phyloP scores from a whole-genome alignment of 345 rosid species.

The Rhodamnia rubescens region DNA sequence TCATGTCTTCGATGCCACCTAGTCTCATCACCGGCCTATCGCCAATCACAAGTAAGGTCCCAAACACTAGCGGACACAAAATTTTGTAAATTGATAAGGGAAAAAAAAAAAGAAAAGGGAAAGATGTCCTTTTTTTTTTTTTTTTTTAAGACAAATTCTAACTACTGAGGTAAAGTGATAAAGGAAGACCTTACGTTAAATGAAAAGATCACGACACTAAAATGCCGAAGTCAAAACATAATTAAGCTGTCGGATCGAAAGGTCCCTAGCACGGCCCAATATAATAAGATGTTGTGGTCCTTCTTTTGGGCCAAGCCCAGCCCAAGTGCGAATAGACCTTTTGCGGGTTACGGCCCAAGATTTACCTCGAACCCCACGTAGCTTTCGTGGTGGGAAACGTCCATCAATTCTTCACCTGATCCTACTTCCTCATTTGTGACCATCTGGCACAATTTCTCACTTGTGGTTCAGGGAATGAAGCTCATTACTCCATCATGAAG shows the following conservation, averaged over 20 bases:
- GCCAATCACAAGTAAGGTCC: constrained; percentile 42
- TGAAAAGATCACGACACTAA: too few relatives aligned
- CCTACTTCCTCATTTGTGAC: neutral
- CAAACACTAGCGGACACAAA: neutral
- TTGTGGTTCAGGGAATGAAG: constrained; percentile 46
- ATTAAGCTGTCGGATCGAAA: too few relatives aligned
- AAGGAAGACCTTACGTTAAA: too few relatives aligned
- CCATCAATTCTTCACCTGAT: neutral
- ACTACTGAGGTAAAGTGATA: too few relatives aligned
- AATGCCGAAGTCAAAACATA: too few relatives aligned
- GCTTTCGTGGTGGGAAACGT: neutral
- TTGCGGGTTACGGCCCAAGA: neutral
- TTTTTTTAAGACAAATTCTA: too few relatives aligned
- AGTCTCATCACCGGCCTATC: constrained; percentile 85
- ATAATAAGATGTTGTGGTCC: neutral
- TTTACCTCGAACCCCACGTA: neutral
- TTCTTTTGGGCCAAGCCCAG: neutral
- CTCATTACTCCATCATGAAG: constrained; percentile 65
- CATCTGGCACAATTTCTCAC: neutral
- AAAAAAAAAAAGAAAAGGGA: neutral
- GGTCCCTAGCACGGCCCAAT: neutral
- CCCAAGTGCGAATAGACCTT: neutral
- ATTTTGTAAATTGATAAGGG: neutral
- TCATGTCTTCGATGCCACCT: constrained; percentile 80
- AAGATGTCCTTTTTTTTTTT: too few relatives aligned